Evolutionary conservation across 2,329 filamentous ascomycete species (phyloP).

Genomic region (Pseudogymnoascus sp.): DNA sequence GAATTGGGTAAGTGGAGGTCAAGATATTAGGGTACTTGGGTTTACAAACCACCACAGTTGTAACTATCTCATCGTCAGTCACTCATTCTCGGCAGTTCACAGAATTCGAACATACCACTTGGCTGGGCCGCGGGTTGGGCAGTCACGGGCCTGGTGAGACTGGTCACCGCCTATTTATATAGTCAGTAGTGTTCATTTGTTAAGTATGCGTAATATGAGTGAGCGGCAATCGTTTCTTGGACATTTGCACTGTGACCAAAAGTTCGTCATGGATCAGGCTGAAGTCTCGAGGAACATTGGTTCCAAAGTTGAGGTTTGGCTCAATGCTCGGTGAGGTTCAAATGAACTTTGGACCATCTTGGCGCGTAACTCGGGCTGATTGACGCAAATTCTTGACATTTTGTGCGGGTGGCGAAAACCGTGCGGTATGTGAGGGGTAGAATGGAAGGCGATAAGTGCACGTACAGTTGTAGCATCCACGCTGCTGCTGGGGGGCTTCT

Average conservation of each 20-base stretch:
- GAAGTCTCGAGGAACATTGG: neutral
- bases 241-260: neutral
- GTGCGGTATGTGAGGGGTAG: neutral
- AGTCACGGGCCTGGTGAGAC: slow-evolving; percentile 76
- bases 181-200: neutral
- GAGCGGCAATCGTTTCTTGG: neutral
- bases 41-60: slow-evolving; percentile 66
- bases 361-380: neutral
- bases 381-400: neutral
- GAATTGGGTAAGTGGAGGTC: slow-evolving; percentile 24
- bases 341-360: neutral
- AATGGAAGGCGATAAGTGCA: slow-evolving; percentile 21
- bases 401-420: neutral
- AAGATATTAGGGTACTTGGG: slow-evolving; percentile 18
- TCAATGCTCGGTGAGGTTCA: neutral
- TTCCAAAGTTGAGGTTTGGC: neutral
- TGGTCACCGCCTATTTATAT: slow-evolving; percentile 56
- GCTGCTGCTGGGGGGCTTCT: slow-evolving; percentile 25
- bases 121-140: slow-evolving; percentile 73
- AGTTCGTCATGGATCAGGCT: neutral
- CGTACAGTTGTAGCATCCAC: slow-evolving; percentile 46
- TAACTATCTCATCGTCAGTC: slow-evolving; percentile 46
- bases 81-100: slow-evolving; percentile 8
- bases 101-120: slow-evolving; percentile 57
- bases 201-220: neutral